Base-by-base conservation (phyloP, 352 stramenopile species). In the Blastocystis sp. region DNA sequence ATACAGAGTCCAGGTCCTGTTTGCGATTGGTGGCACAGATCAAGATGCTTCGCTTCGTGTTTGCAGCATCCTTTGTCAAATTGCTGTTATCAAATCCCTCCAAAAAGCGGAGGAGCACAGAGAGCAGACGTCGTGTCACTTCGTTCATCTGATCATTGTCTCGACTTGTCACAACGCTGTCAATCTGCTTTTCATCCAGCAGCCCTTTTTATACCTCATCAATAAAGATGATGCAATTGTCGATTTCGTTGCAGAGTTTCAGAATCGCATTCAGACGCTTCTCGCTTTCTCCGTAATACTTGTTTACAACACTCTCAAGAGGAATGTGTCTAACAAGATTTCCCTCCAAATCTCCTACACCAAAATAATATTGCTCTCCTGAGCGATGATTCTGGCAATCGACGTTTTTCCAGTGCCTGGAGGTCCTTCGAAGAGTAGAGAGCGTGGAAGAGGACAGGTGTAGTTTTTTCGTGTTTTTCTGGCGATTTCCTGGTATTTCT, bases 231-330 rank as follows among this genome's bases (percentile, higher is more conserved):
- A 97, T 96, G 9, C 93, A 94, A 29, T 89, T 89, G 61, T 95
- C 93, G 29, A 98, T 91, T 90, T 97, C 94, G 79, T 97, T 94
- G 87, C 94, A 97, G 0, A 94, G 93, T 63, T 98, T 94, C 90
- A 98, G 96, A 62, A 98, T 97, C n/a, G 90, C 90, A 63, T 93
- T 94, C 91, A 98, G 94, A 69, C 96, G 95, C 91, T 97, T 97
- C 90, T 98, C 95, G 91, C 94, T 97, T 80, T 98, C 95, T 23
- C 95, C 95, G 73, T 97, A 98, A 93, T 94, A 97, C 90, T 97
- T 97, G 39, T 94, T 96, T 50, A 97, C 94, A 63, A 98, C 93
- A 82, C 93, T 96, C 90, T 98, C 95, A 47, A 97, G 95, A 0
- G 94, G 94, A 80, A 98, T 94, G 79, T 97, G 73, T n/a, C 73